Evolutionary conservation across 768 basidiomycete genomes (phyloP), one percentile per base, ranked within the genome.

Genomic region (Lentinula detonsa): DNA sequence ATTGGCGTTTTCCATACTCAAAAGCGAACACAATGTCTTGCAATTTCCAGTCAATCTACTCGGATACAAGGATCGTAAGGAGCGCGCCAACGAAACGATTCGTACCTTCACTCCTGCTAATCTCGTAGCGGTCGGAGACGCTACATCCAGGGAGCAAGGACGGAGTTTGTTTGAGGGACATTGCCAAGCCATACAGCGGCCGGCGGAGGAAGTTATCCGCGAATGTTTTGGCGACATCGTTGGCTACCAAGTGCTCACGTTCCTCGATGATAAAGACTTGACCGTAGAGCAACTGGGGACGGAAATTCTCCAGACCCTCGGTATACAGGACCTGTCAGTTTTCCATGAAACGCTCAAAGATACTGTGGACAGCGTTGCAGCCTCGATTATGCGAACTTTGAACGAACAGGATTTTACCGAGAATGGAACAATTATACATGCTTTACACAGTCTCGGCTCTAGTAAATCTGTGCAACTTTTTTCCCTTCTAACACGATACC

Each of bases 191-290:
- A 71, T 85, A 34, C 81, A 84, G 50, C 84, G 79, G 62, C 71
- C 77, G 2, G 51, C 66, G 9, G 64, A 65, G 0, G 79, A 88
- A 5, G 91, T 86, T 9, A 72, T 87, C 51, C 74, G 70, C 18
- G 77, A 80, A 48, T 90, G 86, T 65, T 86, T 93, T 62, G 82
- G 88, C 3, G 85, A 88, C 55, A 81, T 90, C 61, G 74, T 92
- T 59, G 90, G 86, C 5, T 78, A 83, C 62, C 79, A 81, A 62
- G 77, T 88, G 55, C 78, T 83, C 13, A 75, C 74, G 28, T 77
- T 76, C 67, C 70, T 85, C 16, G 76, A 81, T 46, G 64, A 70
- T 5, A 67, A 70, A 9, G 53, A 61, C 1, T 60, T 60, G 16
- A 64, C 64, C 23, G 40, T 64, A n/a, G 64, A 67, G 1, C 10